Conservation (phyloP, 805 yeast species). For the Ogataea populi-albae region DNA sequence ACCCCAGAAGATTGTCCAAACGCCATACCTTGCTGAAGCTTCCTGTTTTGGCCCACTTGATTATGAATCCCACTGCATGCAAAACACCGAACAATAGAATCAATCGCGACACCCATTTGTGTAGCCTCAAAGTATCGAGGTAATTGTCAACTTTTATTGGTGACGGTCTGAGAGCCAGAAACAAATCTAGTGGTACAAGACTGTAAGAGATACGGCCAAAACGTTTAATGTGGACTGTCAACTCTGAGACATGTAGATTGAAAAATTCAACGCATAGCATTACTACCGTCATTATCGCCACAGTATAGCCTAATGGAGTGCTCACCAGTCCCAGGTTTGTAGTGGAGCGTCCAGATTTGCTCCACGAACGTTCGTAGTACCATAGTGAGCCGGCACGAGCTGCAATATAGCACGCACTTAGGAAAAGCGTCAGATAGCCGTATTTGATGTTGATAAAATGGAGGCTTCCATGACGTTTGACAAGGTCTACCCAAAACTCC, state of each 20-base stretch:
- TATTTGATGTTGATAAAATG: slow-evolving; percentile 59
- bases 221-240: slow-evolving; percentile 46
- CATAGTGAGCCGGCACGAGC: slow-evolving; percentile 34
- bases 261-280: slow-evolving; percentile 33
- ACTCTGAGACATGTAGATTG: slow-evolving; percentile 34
- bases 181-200: slow-evolving; percentile 55
- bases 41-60: slow-evolving; percentile 42
- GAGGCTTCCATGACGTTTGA: slow-evolving; percentile 46
- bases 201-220: slow-evolving; percentile 61
- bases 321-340: slow-evolving; percentile 31
- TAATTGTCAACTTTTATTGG: slow-evolving; percentile 47
- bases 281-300: slow-evolving; percentile 30
- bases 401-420: slow-evolving; percentile 40
- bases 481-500: slow-evolving; percentile 4
- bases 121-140: slow-evolving; percentile 52
- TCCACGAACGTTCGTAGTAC: slow-evolving; percentile 37
- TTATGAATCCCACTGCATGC: slow-evolving; percentile 54
- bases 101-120: slow-evolving; percentile 69
- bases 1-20: slow-evolving; percentile 50
- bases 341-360: slow-evolving; percentile 37
- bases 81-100: slow-evolving; percentile 42
- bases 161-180: slow-evolving; percentile 56
- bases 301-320: slow-evolving; percentile 30
- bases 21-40: slow-evolving; percentile 37
- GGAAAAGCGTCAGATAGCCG: slow-evolving; percentile 50